Evolutionary conservation across 768 basidiomycete species (phyloP).

Genomic region (Crepidotus variabilis): DNA sequence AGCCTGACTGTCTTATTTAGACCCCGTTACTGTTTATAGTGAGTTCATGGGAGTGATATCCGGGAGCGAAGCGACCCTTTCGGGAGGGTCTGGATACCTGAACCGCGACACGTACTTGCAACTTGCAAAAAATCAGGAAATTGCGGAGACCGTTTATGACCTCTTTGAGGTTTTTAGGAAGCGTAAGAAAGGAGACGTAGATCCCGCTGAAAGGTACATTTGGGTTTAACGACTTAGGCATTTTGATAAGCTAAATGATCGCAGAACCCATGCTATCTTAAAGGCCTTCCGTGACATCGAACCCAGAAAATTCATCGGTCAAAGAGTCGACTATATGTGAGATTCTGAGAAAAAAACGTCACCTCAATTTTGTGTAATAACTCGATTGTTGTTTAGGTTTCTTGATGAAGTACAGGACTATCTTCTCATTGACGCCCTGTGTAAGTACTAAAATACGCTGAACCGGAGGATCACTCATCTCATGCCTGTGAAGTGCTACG

Average conservation of each 20-base stretch:
- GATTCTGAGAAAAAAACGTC: too few species aligned
- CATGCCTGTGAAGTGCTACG: slow-evolving; percentile 44
- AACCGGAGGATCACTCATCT: not conserved
- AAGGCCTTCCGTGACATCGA: slow-evolving; percentile 5
- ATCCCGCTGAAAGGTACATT: slow-evolving; percentile 56
- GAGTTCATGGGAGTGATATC: not conserved
- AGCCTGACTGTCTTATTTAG: not conserved
- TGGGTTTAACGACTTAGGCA: not conserved
- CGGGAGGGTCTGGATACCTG: not conserved
- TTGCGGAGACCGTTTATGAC: slow-evolving; percentile 33
- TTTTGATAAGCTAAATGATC: not conserved
- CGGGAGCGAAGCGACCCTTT: not conserved
- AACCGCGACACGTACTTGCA: not conserved
- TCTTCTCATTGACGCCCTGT: slow-evolving; percentile 57
- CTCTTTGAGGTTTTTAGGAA: slow-evolving; percentile 51
- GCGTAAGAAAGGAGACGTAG: slow-evolving; percentile 44
- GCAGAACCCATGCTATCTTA: slow-evolving; percentile 51
- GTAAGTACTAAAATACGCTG: slow-evolving; percentile 31
- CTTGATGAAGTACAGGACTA: slow-evolving; percentile 75
- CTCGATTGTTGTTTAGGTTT: slow-evolving; percentile 36
- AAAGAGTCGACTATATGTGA: slow-evolving; percentile 53
- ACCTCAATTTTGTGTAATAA: slow-evolving; percentile 1
- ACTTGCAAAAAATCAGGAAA: not conserved
- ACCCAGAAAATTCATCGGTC: slow-evolving; percentile 26
- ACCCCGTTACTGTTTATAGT: not conserved